These are phyloP conservation scores for Panicum miliaceum DNA, from an alignment of 176 grass and related monocot species.

Conservation along the genomic window DNA sequence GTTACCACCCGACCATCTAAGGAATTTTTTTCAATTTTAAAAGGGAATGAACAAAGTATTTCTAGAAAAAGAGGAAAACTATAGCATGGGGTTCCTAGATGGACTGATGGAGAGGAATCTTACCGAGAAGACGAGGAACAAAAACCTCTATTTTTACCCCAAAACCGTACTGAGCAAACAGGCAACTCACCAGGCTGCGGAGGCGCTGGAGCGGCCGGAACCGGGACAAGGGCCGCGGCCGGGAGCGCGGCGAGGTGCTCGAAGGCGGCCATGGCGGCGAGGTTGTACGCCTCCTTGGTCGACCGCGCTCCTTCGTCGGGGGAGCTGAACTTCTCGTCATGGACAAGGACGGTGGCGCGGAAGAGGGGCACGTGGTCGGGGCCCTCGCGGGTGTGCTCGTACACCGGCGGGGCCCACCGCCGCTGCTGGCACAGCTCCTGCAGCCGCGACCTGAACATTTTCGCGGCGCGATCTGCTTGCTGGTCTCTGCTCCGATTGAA, in stretches of 20 bases:
- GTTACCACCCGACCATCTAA: not conserved
- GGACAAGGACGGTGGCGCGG: conserved; percentile 62
- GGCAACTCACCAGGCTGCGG: conserved; percentile 39
- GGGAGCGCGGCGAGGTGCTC: conserved; percentile 47
- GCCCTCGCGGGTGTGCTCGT: conserved; percentile 43
- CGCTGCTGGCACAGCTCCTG: conserved; percentile 75
- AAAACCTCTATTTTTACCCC: not conserved
- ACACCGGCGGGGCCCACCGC: conserved; percentile 67
- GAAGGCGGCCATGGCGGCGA: conserved; percentile 69
- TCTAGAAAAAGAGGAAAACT: not conserved
- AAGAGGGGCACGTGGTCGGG: conserved; percentile 46
- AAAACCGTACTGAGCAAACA: not conserved
- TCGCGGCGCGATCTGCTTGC: not conserved
- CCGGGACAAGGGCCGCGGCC: not conserved
- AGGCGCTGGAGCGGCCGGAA: not conserved
- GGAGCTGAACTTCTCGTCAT: conserved; percentile 60
- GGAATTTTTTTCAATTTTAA: not conserved
- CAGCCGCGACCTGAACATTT: conserved; percentile 68
- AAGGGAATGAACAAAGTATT: not conserved
- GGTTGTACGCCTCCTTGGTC: conserved; percentile 68
- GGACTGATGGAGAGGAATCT: not conserved
- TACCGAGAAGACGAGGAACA: not conserved
- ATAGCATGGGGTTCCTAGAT: not conserved
- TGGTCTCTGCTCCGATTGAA: not conserved
- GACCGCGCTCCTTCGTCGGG: conserved; percentile 43